phyloP scores from a whole-genome alignment of 2,329 filamentous ascomycete genomes.

The Talaromyces piceae region DNA sequence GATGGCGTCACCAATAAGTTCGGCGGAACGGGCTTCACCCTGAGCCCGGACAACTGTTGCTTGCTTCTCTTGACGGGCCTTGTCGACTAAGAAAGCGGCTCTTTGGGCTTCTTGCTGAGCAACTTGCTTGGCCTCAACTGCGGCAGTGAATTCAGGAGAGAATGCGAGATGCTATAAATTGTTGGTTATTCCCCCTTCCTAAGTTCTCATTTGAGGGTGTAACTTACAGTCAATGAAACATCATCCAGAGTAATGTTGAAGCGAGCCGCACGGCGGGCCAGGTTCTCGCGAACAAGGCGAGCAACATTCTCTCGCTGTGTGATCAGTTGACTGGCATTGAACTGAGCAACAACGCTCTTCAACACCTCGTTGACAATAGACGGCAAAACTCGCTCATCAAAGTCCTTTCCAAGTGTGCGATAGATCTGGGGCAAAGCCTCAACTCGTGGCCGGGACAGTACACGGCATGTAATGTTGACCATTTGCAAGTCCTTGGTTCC shows the following conservation, averaged over 20 bases:
- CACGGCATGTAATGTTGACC: slow-evolving; percentile 99
- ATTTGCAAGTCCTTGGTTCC: slow-evolving; percentile 99
- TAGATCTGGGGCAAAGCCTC: slow-evolving; percentile 93
- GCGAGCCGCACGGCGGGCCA: slow-evolving; percentile 79
- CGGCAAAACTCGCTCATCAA: slow-evolving; percentile 91
- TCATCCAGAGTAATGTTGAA: slow-evolving; percentile 98
- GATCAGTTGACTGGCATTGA: slow-evolving; percentile 97
- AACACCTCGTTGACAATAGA: slow-evolving; percentile 98
- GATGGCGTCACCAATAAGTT: slow-evolving; percentile 97
- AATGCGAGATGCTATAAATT: slow-evolving; percentile 54
- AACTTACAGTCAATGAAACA: slow-evolving; percentile 82
- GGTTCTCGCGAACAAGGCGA: slow-evolving; percentile 81
- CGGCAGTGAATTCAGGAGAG: slow-evolving; percentile 62
- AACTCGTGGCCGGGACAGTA: slow-evolving; percentile 83
- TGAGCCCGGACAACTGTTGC: slow-evolving; percentile 96
- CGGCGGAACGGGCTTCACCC: slow-evolving; percentile 96
- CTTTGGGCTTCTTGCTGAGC: slow-evolving; percentile 89
- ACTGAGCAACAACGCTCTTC: slow-evolving; percentile 97
- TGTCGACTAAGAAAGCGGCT: slow-evolving; percentile 96
- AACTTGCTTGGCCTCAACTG: slow-evolving; percentile 63
- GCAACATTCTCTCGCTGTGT: slow-evolving; percentile 98
- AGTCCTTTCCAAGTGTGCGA: slow-evolving; percentile 87
- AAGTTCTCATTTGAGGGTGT: background rate
- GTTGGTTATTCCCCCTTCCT: slow-evolving; percentile 5
- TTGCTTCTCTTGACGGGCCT: slow-evolving; percentile 98